Evolutionary conservation across 1,284 basidiomycete genomes (phyloP).

Genomic region (Coniferiporia weirii): DNA sequence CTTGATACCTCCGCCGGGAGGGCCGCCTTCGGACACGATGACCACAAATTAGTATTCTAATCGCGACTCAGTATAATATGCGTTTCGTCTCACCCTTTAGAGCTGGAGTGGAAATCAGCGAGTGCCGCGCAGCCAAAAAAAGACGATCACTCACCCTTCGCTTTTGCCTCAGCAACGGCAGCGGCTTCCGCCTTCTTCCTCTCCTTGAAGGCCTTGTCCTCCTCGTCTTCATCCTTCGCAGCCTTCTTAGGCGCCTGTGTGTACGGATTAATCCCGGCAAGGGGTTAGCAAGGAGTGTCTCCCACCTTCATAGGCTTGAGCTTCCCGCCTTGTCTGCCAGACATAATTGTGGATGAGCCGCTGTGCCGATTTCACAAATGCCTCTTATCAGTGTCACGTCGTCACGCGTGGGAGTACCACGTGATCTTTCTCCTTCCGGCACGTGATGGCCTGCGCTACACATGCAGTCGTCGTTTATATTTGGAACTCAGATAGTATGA

Average conservation of each 20-base stretch:
- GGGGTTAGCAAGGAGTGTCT: background rate
- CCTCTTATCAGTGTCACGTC: background rate
- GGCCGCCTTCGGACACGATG: conserved; percentile 42
- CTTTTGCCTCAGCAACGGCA: conserved; percentile 60
- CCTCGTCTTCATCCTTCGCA: conserved; percentile 65
- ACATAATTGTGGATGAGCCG: conserved; percentile 38
- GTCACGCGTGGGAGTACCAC: background rate
- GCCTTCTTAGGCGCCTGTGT: conserved; percentile 74
- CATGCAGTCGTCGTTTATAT: no score
- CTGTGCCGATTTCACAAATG: background rate
- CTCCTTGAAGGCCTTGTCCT: conserved; percentile 65
- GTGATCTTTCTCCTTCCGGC: no score
- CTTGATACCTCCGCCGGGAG: conserved; percentile 70
- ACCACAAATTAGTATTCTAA: background rate
- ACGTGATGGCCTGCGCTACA: no score
- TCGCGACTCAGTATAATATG: background rate
- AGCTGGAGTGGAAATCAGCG: conserved; percentile 36
- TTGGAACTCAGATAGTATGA: no score
- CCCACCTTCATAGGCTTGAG: conserved; percentile 67
- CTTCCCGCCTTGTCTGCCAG: conserved; percentile 74
- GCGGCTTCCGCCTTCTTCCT: conserved; percentile 69
- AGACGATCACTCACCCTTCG: conserved; percentile 51
- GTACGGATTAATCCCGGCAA: background rate
- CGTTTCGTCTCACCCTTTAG: conserved; percentile 44
- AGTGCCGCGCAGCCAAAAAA: background rate